phyloP scores from a whole-genome alignment of 345 rosid species.

The Microthlaspi erraticum region DNA sequence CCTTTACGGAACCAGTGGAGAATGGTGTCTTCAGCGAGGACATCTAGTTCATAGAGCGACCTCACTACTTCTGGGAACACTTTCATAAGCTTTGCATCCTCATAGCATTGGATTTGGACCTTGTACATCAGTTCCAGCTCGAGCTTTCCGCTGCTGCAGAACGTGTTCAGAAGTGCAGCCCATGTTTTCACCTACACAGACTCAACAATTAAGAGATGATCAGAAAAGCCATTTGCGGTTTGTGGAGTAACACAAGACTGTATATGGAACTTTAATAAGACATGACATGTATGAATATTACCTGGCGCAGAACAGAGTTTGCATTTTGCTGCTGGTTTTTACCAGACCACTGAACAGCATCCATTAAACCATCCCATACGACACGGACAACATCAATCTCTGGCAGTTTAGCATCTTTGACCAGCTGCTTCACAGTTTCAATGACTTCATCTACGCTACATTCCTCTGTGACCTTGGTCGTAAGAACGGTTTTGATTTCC shows the following conservation, averaged over 20 bases:
- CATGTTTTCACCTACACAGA: constrained; percentile 81
- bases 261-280: neutral
- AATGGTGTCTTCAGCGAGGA: constrained; percentile 95
- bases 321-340: constrained; percentile 99
- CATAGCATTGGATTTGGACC: constrained; percentile 98
- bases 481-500: constrained; percentile 87
- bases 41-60: constrained; percentile 89
- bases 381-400: constrained; percentile 79
- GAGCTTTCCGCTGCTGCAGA: constrained; percentile 86
- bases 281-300: constrained; percentile 28
- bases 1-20: constrained; percentile 94
- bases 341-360: constrained; percentile 99
- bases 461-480: constrained; percentile 79
- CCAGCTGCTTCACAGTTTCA: constrained; percentile 76
- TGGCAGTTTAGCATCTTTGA: constrained; percentile 80
- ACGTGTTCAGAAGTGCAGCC: constrained; percentile 75
- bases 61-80: constrained; percentile 89
- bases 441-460: constrained; percentile 77
- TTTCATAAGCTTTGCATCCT: constrained; percentile 98
- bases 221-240: no score
- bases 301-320: constrained; percentile 86
- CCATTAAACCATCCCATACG: constrained; percentile 96
- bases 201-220: neutral
- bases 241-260: neutral
- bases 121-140: constrained; percentile 95